These are phyloP conservation scores for Blastobotrys parvus DNA, from an alignment of 805 yeast species.

Conservation along the genomic window DNA sequence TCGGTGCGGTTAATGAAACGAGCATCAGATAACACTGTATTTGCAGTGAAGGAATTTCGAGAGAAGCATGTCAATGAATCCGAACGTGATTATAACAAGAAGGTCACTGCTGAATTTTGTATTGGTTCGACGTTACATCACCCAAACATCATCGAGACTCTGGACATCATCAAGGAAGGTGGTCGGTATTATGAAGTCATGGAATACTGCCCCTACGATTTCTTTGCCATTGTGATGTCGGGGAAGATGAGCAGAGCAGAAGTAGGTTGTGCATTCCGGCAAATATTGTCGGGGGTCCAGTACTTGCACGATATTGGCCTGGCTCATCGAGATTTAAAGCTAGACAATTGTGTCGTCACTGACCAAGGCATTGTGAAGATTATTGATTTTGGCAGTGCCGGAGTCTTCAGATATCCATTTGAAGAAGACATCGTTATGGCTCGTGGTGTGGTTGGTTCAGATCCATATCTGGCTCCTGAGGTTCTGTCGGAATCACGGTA, in stretches of 20 bases:
- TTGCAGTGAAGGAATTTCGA: constrained; percentile 84
- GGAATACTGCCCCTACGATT: constrained; percentile 90
- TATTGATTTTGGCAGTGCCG: constrained; percentile 92
- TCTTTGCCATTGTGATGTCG: constrained; percentile 87
- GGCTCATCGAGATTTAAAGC: constrained; percentile 87
- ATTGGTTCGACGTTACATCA: constrained; percentile 75
- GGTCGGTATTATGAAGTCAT: constrained; percentile 63
- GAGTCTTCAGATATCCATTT: constrained; percentile 64
- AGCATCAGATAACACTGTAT: constrained; percentile 49
- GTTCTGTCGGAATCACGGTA: constrained; percentile 52
- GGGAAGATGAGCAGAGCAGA: constrained; percentile 68
- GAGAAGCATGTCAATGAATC: constrained; percentile 53
- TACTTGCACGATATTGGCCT: constrained; percentile 76
- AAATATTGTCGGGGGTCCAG: constrained; percentile 63
- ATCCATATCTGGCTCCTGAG: constrained; percentile 94
- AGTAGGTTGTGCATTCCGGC: constrained; percentile 73
- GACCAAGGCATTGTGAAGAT: constrained; percentile 68
- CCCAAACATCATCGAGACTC: constrained; percentile 70
- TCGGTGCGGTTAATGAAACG: constrained; percentile 74
- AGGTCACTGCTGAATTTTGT: constrained; percentile 74
- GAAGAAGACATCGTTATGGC: constrained; percentile 53
- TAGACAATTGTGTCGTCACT: constrained; percentile 87
- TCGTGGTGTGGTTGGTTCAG: constrained; percentile 87
- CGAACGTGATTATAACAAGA: constrained; percentile 61
- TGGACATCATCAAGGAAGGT: constrained; percentile 68